phyloP scores from a whole-genome alignment of 75 land plant species.

The Pseudotsuga menziesii region DNA sequence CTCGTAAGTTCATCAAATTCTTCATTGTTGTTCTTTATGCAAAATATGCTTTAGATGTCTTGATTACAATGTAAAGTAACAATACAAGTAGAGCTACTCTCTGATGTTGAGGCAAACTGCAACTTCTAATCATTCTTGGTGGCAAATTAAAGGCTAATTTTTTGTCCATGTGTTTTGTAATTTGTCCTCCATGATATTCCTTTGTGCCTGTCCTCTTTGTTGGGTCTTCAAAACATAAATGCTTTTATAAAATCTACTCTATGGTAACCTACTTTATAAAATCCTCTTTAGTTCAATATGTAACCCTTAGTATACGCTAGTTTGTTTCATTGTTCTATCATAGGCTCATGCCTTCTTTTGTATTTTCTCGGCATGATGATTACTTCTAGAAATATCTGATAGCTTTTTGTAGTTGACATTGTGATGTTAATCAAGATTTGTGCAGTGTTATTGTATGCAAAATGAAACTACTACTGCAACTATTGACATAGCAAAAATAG shows the following conservation, averaged over 20 bases:
- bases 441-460: not conserved
- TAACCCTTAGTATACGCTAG: not conserved
- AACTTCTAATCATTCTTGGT: not conserved
- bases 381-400: not conserved
- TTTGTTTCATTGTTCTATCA: not conserved
- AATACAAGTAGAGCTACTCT: not conserved
- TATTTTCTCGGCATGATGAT: not conserved
- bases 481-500: too few species aligned
- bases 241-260: too few species aligned
- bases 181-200: not conserved
- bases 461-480: too few species aligned
- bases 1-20: slow-evolving; percentile 58
- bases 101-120: not conserved
- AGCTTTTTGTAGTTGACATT: not conserved
- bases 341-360: not conserved
- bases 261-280: too few species aligned
- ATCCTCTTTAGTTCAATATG: not conserved
- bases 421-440: not conserved
- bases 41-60: not conserved
- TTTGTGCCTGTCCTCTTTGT: not conserved
- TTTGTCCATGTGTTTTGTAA: not conserved
- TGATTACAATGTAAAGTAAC: not conserved
- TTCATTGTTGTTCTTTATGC: not conserved
- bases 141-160: not conserved
- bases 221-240: not conserved